Evolutionary conservation across 2,329 filamentous ascomycete species (phyloP), one percentile per base, ranked within the genome.

Genomic region (Colletotrichum endophyticum): DNA sequence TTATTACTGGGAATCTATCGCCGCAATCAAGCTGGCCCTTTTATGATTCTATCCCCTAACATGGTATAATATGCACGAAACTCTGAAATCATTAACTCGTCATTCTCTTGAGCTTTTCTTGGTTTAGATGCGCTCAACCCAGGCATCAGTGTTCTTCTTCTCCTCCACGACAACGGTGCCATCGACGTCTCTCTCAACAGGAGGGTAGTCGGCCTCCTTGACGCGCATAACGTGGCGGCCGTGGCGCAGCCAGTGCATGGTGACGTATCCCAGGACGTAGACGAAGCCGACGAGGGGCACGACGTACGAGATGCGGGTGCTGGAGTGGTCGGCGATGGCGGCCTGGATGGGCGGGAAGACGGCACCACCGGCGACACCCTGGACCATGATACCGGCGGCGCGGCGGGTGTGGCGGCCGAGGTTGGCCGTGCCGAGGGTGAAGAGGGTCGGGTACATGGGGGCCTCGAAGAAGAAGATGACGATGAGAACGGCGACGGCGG

Each of bases 341-440:
- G 89, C 90, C 2, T 90, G 85, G 39, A 91, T 84, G 1, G 90
- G 88, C 1, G 90, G 90, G 56, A 91, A 90, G 11, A 88, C 86
- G 69, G 89, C 89, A n/a, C 89, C 90, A 8, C 91, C 90, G 4
- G 85, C 86, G 6, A 92, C 90, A 63, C 88, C 89, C 2, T 86
- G 88, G 1, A 92, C 88, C 59, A 92, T 88, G 78, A 89, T 87
- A 1, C 94, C 94, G 3, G 92, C 93, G 2, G 94, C 95, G 77
- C 94, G 90, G 87, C 96, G 95, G 53, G 93, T 95, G 85, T 96
- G 93, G 27, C 92, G 91, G 9, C 95, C 95, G 2, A 92, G 85
- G 2, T 90, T 90, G n/a, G 89, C 86, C 80, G 92, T 90, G 1
- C 89, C 89, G 9, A 92, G 84, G 1, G 90, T 89, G 67, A 92